phyloP scores from a whole-genome alignment of 441 rosid species.

The Brassica hybrid region DNA sequence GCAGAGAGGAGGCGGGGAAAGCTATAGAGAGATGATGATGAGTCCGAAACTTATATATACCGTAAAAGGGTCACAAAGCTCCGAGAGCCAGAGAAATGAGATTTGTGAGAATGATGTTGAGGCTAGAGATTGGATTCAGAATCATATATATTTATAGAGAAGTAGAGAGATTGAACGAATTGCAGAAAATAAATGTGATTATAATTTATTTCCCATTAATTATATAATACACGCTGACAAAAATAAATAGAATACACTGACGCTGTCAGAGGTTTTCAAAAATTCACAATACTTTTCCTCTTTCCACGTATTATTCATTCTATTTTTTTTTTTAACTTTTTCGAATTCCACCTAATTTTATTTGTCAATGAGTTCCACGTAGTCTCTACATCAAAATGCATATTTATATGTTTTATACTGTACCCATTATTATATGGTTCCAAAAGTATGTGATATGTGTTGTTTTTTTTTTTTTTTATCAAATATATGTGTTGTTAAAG shows the following conservation, averaged over 20 bases:
- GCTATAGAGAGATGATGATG: constrained; percentile 13
- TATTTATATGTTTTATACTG: neutral
- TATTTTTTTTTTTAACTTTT: neutral
- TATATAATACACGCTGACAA: neutral
- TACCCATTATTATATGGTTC: neutral
- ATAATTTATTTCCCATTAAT: neutral
- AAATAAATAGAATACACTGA: neutral
- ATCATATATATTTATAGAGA: constrained; percentile 37
- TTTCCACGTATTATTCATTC: constrained; percentile 28
- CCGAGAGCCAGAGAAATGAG: constrained; percentile 5
- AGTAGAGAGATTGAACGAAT: neutral
- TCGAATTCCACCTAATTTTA: neutral
- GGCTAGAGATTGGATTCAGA: constrained; percentile 13
- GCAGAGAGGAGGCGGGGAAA: neutral
- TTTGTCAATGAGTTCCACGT: constrained; percentile 27
- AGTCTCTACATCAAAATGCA: constrained; percentile 3
- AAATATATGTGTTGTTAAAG: neutral
- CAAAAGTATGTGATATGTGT: neutral
- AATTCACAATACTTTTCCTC: constrained; percentile 23
- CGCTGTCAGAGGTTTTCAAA: constrained; percentile 12
- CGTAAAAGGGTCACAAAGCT: neutral
- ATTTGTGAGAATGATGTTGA: constrained; percentile 22
- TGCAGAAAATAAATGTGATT: constrained; percentile 12
- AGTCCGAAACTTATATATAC: neutral
- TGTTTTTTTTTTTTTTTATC: too few species aligned